Conservation (phyloP, 1,139 yeast genomes). For the Yamadazyma dendronema region DNA sequence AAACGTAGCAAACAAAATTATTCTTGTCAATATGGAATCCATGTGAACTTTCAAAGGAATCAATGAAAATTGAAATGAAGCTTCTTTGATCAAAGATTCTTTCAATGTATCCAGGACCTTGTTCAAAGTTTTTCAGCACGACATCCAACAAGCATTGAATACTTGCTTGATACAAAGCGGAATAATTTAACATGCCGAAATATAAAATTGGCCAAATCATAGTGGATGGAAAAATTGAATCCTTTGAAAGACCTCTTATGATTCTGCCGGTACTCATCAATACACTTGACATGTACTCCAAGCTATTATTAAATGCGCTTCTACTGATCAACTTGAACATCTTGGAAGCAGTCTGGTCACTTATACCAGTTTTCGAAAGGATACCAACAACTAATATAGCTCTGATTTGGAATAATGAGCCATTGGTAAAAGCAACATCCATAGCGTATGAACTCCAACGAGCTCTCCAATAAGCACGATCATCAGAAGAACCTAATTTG, state of each 20-base stretch:
- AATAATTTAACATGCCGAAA: constrained; percentile 33
- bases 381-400: constrained; percentile 74
- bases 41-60: constrained; percentile 46
- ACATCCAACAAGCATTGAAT: constrained; percentile 37
- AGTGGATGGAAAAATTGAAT: constrained; percentile 53
- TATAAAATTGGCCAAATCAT: constrained; percentile 64
- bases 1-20: constrained; percentile 57
- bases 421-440: constrained; percentile 59
- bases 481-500: constrained; percentile 52
- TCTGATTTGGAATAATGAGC: constrained; percentile 67
- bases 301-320: constrained; percentile 25
- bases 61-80: constrained; percentile 41
- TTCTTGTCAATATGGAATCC: constrained; percentile 39
- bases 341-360: constrained; percentile 56
- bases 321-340: constrained; percentile 33
- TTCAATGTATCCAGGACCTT: constrained; percentile 24
- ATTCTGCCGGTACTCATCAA: constrained; percentile 57
- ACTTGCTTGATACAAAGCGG: constrained; percentile 54
- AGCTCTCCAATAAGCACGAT: constrained; percentile 60
- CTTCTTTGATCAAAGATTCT: constrained; percentile 38
- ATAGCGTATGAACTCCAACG: constrained; percentile 70
- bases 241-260: constrained; percentile 58
- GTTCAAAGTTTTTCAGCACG: constrained; percentile 25
- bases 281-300: constrained; percentile 37
- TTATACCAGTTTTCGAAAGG: constrained; percentile 61